These are phyloP conservation scores for Cystobasidiopsis lactophilus DNA, from an alignment of 768 basidiomycete species.

Conservation along the genomic window DNA sequence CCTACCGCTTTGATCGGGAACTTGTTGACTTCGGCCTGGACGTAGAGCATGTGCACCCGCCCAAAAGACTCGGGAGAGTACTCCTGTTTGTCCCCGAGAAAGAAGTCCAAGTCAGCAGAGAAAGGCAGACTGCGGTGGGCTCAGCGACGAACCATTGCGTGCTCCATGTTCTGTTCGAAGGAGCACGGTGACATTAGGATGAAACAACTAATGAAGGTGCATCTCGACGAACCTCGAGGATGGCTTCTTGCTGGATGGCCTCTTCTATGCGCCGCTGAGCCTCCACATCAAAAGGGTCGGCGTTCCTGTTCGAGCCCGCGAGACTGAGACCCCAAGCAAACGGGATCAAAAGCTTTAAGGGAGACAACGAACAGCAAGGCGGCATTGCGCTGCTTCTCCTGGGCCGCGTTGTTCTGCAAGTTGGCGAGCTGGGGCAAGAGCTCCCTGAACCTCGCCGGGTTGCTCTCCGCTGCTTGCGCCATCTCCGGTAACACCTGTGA, in stretches of 20 bases:
- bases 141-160: constrained; percentile 46
- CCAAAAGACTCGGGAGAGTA: constrained; percentile 68
- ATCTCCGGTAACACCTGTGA: constrained; percentile 58
- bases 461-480: constrained; percentile 41
- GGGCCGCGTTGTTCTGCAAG: constrained; percentile 35
- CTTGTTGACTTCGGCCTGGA: constrained; percentile 79
- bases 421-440: constrained; percentile 36
- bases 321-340: too few species aligned
- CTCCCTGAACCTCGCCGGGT: constrained; percentile 53
- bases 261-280: constrained; percentile 87
- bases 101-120: not conserved
- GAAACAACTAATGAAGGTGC: not conserved
- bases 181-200: not conserved
- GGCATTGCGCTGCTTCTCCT: constrained; percentile 31
- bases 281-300: constrained; percentile 75
- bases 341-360: constrained; percentile 29
- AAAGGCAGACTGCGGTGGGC: constrained; percentile 32
- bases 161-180: constrained; percentile 64
- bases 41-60: constrained; percentile 86
- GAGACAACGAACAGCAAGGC: constrained; percentile 8
- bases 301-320: too few species aligned
- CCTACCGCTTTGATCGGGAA: constrained; percentile 51
- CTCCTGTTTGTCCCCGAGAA: not conserved
- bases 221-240: constrained; percentile 39
- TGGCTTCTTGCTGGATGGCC: constrained; percentile 65